Conservation (phyloP, 805 yeast genomes). For the Huiozyma sinensis region DNA sequence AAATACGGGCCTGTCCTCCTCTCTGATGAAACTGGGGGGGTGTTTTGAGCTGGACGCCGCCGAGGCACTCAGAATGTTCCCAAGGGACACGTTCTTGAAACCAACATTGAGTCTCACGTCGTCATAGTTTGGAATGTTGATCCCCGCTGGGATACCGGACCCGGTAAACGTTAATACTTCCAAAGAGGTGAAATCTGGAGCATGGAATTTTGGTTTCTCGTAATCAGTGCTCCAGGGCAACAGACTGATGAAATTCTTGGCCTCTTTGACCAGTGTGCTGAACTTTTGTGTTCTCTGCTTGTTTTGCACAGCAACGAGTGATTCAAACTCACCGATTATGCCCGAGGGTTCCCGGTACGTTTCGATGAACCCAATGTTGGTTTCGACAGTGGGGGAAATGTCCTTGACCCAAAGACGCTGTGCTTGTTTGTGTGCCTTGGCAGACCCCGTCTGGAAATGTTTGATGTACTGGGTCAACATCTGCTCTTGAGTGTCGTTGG, state of each 20-base stretch:
- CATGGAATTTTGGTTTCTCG: conserved; percentile 79
- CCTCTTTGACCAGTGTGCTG: conserved; percentile 54
- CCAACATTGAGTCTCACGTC: conserved; percentile 77
- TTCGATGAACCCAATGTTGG: conserved; percentile 85
- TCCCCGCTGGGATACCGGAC: conserved; percentile 87
- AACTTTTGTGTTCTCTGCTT: conserved; percentile 78
- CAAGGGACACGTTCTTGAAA: conserved; percentile 81
- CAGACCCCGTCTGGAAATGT: conserved; percentile 71
- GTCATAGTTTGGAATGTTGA: conserved; percentile 86
- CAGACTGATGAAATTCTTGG: conserved; percentile 49
- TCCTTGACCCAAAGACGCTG: conserved; percentile 86
- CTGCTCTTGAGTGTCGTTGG: conserved; percentile 59
- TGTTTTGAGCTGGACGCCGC: conserved; percentile 42
- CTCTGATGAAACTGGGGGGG: conserved; percentile 54
- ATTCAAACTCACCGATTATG: conserved; percentile 90
- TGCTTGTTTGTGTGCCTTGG: conserved; percentile 75
- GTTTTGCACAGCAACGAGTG: conserved; percentile 82
- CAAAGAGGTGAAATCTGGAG: conserved; percentile 86
- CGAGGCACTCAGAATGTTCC: conserved; percentile 71
- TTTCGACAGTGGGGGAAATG: conserved; percentile 64
- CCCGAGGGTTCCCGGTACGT: conserved; percentile 90
- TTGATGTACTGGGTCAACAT: conserved; percentile 59
- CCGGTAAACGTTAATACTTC: conserved; percentile 87
- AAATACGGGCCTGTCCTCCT: conserved; percentile 44
- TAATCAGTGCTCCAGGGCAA: conserved; percentile 71